Evolutionary conservation across 192 early-diverging fungal genomes (phyloP), one percentile per base, ranked within the genome.

Genomic region (Chytriomyces confervae): DNA sequence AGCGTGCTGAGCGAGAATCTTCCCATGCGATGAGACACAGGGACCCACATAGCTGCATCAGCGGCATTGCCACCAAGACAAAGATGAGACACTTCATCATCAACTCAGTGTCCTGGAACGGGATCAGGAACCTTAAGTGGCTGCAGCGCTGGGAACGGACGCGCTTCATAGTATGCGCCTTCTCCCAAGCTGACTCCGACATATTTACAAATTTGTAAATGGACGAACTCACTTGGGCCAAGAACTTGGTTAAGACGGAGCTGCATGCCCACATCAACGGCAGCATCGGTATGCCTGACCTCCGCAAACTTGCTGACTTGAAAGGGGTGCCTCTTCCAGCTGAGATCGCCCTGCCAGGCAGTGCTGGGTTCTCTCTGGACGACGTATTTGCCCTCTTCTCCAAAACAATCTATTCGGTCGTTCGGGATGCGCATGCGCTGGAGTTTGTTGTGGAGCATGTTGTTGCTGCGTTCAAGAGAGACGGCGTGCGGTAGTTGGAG

Each of bases 241-340:
- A n/a, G 23, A 13, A n/a, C 10, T 29, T 77, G 8, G 66, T 16
- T 9, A 77, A 77, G 29, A 23, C 44, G 16, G 76, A 77, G 45
- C 43, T 77, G 24, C 76, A 77, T 49, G 76, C 76, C 18, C 76
- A 77, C 46, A 20, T 77, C 6, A 77, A 77, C 29, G 76, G 76
- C 44, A 50, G 46, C 45, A 45, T 74, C 2, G 43, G 27, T 9
- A 36, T 74, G n/a, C 43, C 24, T 9, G 72, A 61, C 3, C 72
- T 74, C 8, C 57, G 72, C 9, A 24, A 62, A 43, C 72, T 74
- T 8, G 72, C 72, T 13, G 27, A 16, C 6, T 18, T 6, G 11
- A 50, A 60, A 10, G 53, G 53, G 7, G 23, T 20, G 10, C 6
- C 27, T 11, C 44, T 62, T 61, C 61, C 61, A 11, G 61, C 9